phyloP scores from a whole-genome alignment of 352 stramenopile species.

The Globisporangium cylindrosporum region DNA sequence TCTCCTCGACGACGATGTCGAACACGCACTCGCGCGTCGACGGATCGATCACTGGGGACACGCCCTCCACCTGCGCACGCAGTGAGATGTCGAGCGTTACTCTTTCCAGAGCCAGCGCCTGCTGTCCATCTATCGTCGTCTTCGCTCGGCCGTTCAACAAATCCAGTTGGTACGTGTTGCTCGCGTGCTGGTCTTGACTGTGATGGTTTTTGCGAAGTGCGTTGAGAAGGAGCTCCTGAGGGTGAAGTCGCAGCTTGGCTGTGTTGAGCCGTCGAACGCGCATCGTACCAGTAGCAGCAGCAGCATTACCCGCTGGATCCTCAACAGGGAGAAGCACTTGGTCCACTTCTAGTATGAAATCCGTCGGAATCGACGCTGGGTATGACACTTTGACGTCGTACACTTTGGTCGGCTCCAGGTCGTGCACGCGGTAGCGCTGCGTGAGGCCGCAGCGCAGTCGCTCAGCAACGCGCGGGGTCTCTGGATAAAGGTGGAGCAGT shows the following conservation, averaged over 20 bases:
- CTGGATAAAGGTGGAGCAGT: slow-evolving; percentile 37
- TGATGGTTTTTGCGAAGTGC: slow-evolving; percentile 21
- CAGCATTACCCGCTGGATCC: slow-evolving; percentile 5
- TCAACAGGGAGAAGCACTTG: slow-evolving; percentile 28
- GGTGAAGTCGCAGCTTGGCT: slow-evolving; percentile 57
- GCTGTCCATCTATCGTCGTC: not conserved
- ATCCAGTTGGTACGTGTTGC: slow-evolving; percentile 29
- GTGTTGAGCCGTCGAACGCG: slow-evolving; percentile 55
- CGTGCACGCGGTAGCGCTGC: slow-evolving; percentile 51
- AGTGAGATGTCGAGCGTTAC: slow-evolving; percentile 47
- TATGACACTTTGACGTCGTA: slow-evolving; percentile 86
- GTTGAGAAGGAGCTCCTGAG: slow-evolving; percentile 34
- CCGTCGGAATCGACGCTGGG: slow-evolving; percentile 48
- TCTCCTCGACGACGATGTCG: slow-evolving; percentile 73
- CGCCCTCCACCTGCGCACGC: slow-evolving; percentile 45
- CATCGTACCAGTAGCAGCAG: slow-evolving; percentile 8
- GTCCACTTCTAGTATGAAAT: slow-evolving; percentile 45
- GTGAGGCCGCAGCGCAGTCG: slow-evolving; percentile 39
- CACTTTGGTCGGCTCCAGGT: slow-evolving; percentile 37
- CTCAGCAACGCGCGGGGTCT: slow-evolving; percentile 35
- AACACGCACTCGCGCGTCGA: slow-evolving; percentile 50
- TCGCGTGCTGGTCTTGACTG: not conserved
- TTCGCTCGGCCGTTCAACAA: not conserved
- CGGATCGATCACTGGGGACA: slow-evolving; percentile 36
- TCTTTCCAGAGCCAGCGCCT: not conserved